Evolutionary conservation across 305 asterid genomes (phyloP).

Genomic region (Fraxinus angustifolia): DNA sequence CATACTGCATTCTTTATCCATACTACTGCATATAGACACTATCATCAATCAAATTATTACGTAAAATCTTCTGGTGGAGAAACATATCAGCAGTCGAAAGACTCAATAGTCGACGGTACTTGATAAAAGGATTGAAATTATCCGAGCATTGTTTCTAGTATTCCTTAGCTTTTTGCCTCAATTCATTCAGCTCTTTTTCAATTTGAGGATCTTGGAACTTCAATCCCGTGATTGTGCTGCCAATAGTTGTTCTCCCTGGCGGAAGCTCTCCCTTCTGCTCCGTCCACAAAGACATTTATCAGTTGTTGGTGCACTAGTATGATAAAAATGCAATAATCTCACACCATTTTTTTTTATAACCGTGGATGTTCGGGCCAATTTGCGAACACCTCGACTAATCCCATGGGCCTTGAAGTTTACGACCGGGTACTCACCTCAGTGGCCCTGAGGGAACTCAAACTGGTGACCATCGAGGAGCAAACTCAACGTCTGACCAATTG

Average conservation of each 20-base stretch:
- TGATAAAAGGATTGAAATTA: neutral
- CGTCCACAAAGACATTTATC: neutral
- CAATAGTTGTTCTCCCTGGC: constrained; percentile 60
- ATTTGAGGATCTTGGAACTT: constrained; percentile 82
- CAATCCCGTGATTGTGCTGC: constrained; percentile 37
- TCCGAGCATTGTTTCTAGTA: constrained; percentile 28
- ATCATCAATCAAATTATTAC: neutral
- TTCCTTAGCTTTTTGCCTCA: constrained; percentile 76
- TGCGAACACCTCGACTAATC: too few relatives aligned
- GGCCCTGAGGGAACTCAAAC: too few relatives aligned
- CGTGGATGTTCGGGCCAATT: too few relatives aligned
- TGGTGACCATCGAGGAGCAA: too few relatives aligned
- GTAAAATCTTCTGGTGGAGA: neutral
- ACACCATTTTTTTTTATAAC: too few relatives aligned
- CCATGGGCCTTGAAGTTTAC: too few relatives aligned
- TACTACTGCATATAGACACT: neutral
- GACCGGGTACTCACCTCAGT: too few relatives aligned
- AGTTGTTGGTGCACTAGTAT: neutral
- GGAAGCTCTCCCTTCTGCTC: constrained; percentile 96
- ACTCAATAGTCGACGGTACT: neutral
- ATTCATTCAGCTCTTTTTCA: constrained; percentile 80
- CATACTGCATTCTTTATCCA: neutral
- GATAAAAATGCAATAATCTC: neutral
- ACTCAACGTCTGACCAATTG: too few relatives aligned
- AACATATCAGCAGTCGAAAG: neutral